Evolutionary conservation across 257 asterid species (phyloP).

Genomic region (Craterostigma plantagineum): DNA sequence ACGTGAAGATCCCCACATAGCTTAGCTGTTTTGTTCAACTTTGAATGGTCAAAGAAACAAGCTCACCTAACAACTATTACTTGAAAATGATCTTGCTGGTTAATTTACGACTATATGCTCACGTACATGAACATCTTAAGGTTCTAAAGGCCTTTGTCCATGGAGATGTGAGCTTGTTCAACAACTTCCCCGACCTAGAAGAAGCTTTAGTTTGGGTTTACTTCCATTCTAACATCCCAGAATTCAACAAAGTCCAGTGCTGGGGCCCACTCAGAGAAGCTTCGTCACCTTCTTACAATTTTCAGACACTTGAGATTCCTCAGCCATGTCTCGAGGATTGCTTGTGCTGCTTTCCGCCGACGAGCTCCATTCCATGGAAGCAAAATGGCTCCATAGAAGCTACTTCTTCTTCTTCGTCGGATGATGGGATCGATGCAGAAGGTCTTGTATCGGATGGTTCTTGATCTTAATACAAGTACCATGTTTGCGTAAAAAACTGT

Average conservation of each 20-base stretch:
- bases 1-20: too few species aligned
- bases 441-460: too few species aligned
- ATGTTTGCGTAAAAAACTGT: too few species aligned
- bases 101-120: too few species aligned
- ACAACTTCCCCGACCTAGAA: constrained; percentile 50
- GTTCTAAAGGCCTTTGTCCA: constrained; percentile 78
- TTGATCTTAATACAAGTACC: too few species aligned
- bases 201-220: constrained; percentile 77
- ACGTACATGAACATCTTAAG: constrained; percentile 22
- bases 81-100: too few species aligned
- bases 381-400: neutral
- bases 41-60: too few species aligned
- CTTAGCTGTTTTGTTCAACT: too few species aligned
- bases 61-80: too few species aligned
- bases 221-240: constrained; percentile 78
- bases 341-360: constrained; percentile 62
- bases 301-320: constrained; percentile 7
- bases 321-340: constrained; percentile 43
- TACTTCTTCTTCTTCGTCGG: too few species aligned
- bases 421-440: too few species aligned
- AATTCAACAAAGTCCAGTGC: constrained; percentile 72
- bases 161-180: constrained; percentile 54
- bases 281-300: neutral
- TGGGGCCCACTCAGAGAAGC: constrained; percentile 85
- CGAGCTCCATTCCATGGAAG: constrained; percentile 51